Evolutionary conservation across 805 yeast species (phyloP), one percentile per base, ranked within the genome.

Genomic region (Candida alai): DNA sequence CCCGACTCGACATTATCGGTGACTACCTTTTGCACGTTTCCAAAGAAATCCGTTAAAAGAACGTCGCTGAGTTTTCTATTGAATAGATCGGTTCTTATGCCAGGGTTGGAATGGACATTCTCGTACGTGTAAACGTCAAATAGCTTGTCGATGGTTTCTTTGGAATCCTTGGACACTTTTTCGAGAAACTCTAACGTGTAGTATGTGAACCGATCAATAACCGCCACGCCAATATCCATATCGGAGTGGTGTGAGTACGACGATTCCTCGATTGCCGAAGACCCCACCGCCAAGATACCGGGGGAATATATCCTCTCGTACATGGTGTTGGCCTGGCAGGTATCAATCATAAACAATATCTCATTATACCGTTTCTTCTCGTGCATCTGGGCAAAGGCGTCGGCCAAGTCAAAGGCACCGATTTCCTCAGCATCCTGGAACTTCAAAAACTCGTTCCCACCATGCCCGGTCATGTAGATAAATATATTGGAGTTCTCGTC

Each of bases 281-380:
- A 87, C 0, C 98, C 99, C 22, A 90, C 94, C 1, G 96, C 86
- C 34, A 93, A 60, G 29, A 93, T 77, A 55, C 93, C 88, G 21
- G 98, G 97, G 7, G 96, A 83, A 55, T 87, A 88, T 52, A 90
- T 79, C 51, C 83, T 76, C 37, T 94, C 81, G 62, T 84, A 93
- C 98, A 93, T 90, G 11, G 98, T 87, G 60, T 90, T 93, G 17
- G 98, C 98, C 66, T 93, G 98, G 54, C 99, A 93, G 0, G 99
- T 93, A 58, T 93, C 99, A 44, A 93, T 84, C 97, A 93, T 93
- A 62, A 93, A 93, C 53, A 93, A 78, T 21, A 93, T 84, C 65
- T 93, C 97, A 48, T 89, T 88, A 65, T 93, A 93, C 36, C 98
- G 72, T 47, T 84, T 84, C 74, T 89, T 89, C 56, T 90, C 96